Conservation (phyloP, 768 basidiomycete genomes). For the Russula griseocarnosa region DNA sequence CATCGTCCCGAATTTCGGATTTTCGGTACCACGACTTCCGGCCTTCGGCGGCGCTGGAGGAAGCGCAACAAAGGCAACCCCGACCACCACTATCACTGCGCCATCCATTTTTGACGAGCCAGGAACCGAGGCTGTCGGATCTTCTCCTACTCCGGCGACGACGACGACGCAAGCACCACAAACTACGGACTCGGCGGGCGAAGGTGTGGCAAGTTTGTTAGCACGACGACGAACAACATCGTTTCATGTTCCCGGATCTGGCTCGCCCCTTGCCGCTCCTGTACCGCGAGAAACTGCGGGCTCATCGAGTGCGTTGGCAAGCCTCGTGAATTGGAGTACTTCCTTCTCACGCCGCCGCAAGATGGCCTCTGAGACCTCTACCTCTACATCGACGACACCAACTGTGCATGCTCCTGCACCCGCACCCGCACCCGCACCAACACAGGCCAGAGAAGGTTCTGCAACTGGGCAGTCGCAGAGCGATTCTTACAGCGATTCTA, state of each 20-base stretch:
- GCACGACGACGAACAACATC: constrained; percentile 56
- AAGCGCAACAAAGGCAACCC: constrained; percentile 59
- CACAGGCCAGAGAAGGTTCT: neutral
- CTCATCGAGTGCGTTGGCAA: constrained; percentile 31
- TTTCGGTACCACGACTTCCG: constrained; percentile 58
- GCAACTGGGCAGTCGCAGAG: neutral
- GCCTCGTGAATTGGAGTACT: constrained; percentile 32
- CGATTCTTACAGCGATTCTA: constrained; percentile 18
- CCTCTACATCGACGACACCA: neutral
- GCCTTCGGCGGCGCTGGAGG: constrained; percentile 56
- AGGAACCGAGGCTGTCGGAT: neutral
- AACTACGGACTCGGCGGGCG: constrained; percentile 57
- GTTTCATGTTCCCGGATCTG: constrained; percentile 46
- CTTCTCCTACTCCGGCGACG: constrained; percentile 13
- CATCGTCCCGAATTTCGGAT: constrained; percentile 67
- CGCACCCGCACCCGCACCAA: too few relatives aligned
- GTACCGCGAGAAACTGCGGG: constrained; percentile 31
- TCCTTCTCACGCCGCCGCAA: constrained; percentile 24
- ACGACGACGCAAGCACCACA: constrained; percentile 40
- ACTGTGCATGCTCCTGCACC: too few relatives aligned
- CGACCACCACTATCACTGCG: constrained; percentile 45
- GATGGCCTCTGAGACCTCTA: constrained; percentile 3
- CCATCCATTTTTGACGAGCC: constrained; percentile 32
- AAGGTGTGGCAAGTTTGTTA: constrained; percentile 49
- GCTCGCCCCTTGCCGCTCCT: constrained; percentile 32